Conservation (phyloP, 768 basidiomycete species). For the Trametes coccinea region DNA sequence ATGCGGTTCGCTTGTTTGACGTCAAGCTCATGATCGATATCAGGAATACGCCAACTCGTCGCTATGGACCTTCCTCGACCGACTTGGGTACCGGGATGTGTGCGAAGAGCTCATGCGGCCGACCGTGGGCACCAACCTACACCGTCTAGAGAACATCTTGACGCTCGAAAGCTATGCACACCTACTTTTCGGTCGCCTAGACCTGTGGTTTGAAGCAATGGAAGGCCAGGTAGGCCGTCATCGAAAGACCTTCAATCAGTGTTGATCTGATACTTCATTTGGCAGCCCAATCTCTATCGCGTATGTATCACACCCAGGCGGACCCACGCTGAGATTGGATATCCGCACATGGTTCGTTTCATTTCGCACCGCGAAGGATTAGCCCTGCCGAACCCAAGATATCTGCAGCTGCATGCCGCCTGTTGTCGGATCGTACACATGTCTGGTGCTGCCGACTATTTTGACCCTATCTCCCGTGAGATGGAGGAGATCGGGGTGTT, state of each 20-base stretch:
- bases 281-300: not conserved
- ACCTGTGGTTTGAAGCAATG: not conserved
- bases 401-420: not conserved
- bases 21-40: not conserved
- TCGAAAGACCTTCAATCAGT: too few species aligned
- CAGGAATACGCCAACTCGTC: not conserved
- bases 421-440: not conserved
- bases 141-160: slow-evolving; percentile 1
- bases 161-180: not conserved
- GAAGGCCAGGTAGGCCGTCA: not conserved
- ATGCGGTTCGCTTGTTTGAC: too few species aligned
- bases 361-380: not conserved
- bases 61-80: not conserved
- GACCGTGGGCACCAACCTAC: not conserved
- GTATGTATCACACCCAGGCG: not conserved
- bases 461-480: not conserved
- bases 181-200: not conserved
- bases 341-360: not conserved
- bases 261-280: too few species aligned
- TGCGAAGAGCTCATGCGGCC: not conserved
- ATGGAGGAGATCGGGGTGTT: too few species aligned
- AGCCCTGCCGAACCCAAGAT: slow-evolving; percentile 3
- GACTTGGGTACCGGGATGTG: not conserved
- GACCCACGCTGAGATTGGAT: not conserved
- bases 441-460: slow-evolving; percentile 1